phyloP scores from a whole-genome alignment of 306 rosid species.

The Corylus avellana region DNA sequence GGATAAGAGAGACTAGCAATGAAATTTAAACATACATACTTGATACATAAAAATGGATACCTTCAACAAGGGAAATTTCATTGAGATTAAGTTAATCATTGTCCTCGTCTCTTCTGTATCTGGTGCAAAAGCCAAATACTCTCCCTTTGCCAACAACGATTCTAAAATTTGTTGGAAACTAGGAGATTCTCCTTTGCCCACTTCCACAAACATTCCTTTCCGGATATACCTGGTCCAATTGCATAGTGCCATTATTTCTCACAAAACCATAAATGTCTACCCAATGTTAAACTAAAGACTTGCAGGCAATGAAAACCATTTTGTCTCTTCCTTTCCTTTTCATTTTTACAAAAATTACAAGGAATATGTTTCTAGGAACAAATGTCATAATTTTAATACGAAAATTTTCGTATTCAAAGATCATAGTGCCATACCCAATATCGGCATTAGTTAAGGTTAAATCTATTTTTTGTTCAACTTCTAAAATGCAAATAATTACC shows the following conservation, averaged over 20 bases:
- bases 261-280: conserved; percentile 14
- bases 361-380: not conserved
- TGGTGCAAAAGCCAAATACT: conserved; percentile 84
- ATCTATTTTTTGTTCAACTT: not conserved
- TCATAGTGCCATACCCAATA: not conserved
- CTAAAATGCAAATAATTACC: not conserved
- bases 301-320: not conserved
- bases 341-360: not conserved
- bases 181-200: conserved; percentile 87
- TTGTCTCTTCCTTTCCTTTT: conserved; percentile 8
- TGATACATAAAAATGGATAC: conserved; percentile 33
- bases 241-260: conserved; percentile 24
- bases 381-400: not conserved
- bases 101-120: conserved; percentile 66
- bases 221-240: conserved; percentile 70
- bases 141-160: conserved; percentile 57
- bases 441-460: not conserved
- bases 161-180: conserved; percentile 69
- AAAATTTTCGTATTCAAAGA: not conserved
- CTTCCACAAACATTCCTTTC: conserved; percentile 78
- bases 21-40: conserved; percentile 7
- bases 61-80: conserved; percentile 80
- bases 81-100: conserved; percentile 68
- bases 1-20: not conserved
- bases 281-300: not conserved